phyloP scores from a whole-genome alignment of 352 stramenopile species.

The Pythium rishiriense region DNA sequence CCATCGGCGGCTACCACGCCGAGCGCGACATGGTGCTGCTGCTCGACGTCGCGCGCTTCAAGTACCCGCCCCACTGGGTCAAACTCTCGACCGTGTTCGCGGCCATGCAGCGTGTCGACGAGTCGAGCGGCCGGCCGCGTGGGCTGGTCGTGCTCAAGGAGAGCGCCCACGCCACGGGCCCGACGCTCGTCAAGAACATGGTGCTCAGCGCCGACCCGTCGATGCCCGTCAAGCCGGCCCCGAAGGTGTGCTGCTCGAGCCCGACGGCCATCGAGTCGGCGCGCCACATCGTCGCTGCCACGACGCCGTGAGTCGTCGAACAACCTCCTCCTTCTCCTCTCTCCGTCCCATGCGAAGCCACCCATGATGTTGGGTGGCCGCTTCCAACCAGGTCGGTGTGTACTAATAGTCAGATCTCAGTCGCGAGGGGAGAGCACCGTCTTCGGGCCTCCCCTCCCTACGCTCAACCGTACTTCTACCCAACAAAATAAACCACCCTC shows the following conservation, averaged over 20 bases:
- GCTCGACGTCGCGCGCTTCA: constrained; percentile 96
- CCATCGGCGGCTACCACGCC: constrained; percentile 93
- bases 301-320: constrained; percentile 10
- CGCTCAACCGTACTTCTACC: neutral
- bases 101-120: constrained; percentile 16
- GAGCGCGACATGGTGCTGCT: constrained; percentile 93
- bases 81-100: constrained; percentile 15
- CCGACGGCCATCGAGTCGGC: constrained; percentile 31
- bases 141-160: constrained; percentile 44
- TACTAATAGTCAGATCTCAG: neutral
- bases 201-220: constrained; percentile 31
- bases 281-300: constrained; percentile 25
- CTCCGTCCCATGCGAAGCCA: too few species aligned
- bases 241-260: constrained; percentile 33
- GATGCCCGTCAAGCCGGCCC: constrained; percentile 34
- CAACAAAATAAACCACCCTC: too few species aligned
- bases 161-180: constrained; percentile 31
- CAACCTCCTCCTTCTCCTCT: too few species aligned
- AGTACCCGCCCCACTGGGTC: constrained; percentile 86
- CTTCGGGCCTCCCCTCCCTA: neutral
- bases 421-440: neutral
- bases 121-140: constrained; percentile 19
- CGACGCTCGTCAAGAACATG: constrained; percentile 39
- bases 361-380: too few species aligned
- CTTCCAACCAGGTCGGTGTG: neutral